Percentiles rank a stretch among this genome's conserved stretches.
Conservation (phyloP, 306 rosid genomes). For the Arachis hypogaea region DNA sequence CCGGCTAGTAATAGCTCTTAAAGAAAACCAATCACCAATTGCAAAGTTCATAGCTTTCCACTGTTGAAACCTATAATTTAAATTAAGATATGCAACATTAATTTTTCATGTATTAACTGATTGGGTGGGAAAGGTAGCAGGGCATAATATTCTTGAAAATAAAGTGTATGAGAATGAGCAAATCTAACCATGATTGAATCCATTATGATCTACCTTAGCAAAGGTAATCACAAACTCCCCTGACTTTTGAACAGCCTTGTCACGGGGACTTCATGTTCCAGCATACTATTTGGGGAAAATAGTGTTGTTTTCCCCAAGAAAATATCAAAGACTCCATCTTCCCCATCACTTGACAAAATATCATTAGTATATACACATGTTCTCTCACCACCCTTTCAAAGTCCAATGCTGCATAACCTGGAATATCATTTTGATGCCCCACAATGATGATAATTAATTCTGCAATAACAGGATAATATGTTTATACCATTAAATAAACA, state of each 20-base stretch:
- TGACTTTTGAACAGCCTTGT: slow-evolving; percentile 92
- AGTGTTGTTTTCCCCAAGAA: slow-evolving; percentile 90
- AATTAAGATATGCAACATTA: slow-evolving; percentile 35
- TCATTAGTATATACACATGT: slow-evolving; percentile 75
- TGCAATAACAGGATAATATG: slow-evolving; percentile 45
- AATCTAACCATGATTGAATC: slow-evolving; percentile 91
- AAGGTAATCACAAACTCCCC: slow-evolving; percentile 87
- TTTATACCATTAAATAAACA: slow-evolving; percentile 37
- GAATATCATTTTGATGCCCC: slow-evolving; percentile 97
- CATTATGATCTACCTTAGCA: slow-evolving; percentile 95
- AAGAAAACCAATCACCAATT: slow-evolving; percentile 90
- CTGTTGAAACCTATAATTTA: slow-evolving; percentile 84
- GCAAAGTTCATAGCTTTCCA: slow-evolving; percentile 99
- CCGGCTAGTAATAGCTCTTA: slow-evolving; percentile 90
- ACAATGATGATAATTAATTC: slow-evolving; percentile 95
- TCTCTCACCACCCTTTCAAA: slow-evolving; percentile 89
- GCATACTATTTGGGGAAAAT: slow-evolving; percentile 87
- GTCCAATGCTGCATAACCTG: slow-evolving; percentile 86
- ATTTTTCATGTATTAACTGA: slow-evolving; percentile 1
- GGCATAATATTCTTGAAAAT: slow-evolving; percentile 26
- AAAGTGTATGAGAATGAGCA: slow-evolving; percentile 26
- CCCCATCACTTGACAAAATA: slow-evolving; percentile 79
- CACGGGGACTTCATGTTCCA: slow-evolving; percentile 89
- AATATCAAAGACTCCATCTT: slow-evolving; percentile 95
- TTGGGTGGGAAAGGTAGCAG: slow-evolving; percentile 15